Base-by-base conservation (phyloP, 176 grass and related monocot genomes). In the Thinopyrum elongatum region DNA sequence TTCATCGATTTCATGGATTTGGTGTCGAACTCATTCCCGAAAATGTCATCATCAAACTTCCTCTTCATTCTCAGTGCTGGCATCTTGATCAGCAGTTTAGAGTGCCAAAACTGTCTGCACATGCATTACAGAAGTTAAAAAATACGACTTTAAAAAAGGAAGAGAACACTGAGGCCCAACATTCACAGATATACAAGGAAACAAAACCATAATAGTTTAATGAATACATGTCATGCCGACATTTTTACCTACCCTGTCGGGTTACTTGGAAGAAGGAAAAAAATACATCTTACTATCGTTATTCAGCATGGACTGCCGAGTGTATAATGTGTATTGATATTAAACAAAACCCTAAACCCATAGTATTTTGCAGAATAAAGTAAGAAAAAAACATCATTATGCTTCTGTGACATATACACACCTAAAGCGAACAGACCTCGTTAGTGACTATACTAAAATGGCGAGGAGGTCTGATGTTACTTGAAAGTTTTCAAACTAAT, bases 21-120 rank as follows among this genome's bases (percentile, higher is more conserved):
- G 28, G 23, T 70, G 22, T 89, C 80, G 15, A 87, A 42, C 58
- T 85, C 82, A 64, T 81, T 65, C 67, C 78, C 77, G 80, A 85
- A 63, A 76, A 49, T 83, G 62, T 87, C 73, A 61, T 70, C 63
- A 7, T 85, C 83, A 60, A 81, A 71, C 62, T 87, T 93, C 15
- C 84, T 95, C 87, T 95, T 95, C 84, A 87, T 93, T 29, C 62
- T 95, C 80, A 93, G 59, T 85, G 87, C 86, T 77, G 94, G 91
- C 94, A 95, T 93, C 70, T 88, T 91, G 82, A 82, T 61, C 38
- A 58, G 30, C 7, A 29, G 65, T 78, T 77, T 10, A 85, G 53
- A 10, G 5, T 70, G 63, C 55, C 38, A 49, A 58, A 79, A 70
- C 39, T 75, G 35, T 51, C 29, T 81, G 55, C 36, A 55, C 17